These are phyloP conservation scores for Mycena galopus DNA, from an alignment of 768 basidiomycete species.

Conservation along the genomic window DNA sequence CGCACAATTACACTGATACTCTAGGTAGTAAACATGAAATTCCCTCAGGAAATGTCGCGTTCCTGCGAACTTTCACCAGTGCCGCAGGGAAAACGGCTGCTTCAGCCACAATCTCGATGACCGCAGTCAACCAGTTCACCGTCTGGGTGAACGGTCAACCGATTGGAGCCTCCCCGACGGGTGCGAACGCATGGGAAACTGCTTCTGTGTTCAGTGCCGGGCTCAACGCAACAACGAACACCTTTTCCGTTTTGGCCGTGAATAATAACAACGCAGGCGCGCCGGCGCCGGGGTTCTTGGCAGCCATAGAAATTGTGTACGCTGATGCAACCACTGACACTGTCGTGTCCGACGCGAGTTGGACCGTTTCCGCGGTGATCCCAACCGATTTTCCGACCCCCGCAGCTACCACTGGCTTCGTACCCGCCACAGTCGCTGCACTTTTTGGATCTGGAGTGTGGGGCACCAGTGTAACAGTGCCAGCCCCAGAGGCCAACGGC, in stretches of 20 bases:
- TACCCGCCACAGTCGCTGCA: not conserved
- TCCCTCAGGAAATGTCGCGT: slow-evolving; percentile 26
- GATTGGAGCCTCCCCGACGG: slow-evolving; percentile 15
- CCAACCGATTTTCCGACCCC: slow-evolving; percentile 23
- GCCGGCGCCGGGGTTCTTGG: slow-evolving; percentile 17
- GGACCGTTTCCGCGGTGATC: slow-evolving; percentile 9
- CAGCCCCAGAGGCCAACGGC: not conserved
- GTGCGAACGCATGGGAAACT: slow-evolving; percentile 17
- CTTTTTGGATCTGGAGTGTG: slow-evolving; percentile 21
- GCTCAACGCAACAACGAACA: slow-evolving; percentile 9
- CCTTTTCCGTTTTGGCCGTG: slow-evolving; percentile 19
- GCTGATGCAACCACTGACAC: slow-evolving; percentile 18
- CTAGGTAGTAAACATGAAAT: no score
- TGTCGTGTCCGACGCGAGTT: slow-evolving; percentile 20
- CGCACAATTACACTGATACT: no score
- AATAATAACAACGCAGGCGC: slow-evolving; percentile 9
- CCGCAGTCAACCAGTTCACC: slow-evolving; percentile 25
- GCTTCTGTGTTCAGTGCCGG: slow-evolving; percentile 14
- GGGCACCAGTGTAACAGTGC: slow-evolving; percentile 5
- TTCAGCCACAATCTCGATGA: slow-evolving; percentile 18
- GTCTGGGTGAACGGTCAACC: slow-evolving; percentile 22
- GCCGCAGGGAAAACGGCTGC: slow-evolving; percentile 15
- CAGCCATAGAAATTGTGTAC: slow-evolving; percentile 19
- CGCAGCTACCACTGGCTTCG: not conserved
- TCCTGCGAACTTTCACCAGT: slow-evolving; percentile 9